These are phyloP conservation scores for Aspergillus panamensis DNA, from an alignment of 495 filamentous ascomycete species.

Conservation along the genomic window DNA sequence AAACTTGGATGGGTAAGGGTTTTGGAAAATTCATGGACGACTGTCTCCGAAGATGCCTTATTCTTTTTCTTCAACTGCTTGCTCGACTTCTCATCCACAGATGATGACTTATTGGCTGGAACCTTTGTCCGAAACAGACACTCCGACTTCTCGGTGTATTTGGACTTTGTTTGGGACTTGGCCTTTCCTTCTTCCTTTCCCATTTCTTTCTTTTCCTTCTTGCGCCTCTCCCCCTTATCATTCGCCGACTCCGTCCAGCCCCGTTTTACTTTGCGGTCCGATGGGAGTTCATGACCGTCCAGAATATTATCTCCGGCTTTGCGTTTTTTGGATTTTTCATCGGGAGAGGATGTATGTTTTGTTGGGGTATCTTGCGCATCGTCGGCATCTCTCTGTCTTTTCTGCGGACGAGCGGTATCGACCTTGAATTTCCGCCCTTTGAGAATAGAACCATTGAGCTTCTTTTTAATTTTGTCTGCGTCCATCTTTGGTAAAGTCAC, in stretches of 20 bases:
- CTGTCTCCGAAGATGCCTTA: constrained; percentile 50
- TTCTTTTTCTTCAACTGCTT: constrained; percentile 49
- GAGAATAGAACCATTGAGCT: constrained; percentile 82
- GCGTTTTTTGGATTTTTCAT: constrained; percentile 55
- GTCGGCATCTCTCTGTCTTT: constrained; percentile 40
- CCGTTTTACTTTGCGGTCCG: constrained; percentile 75
- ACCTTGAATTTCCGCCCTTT: constrained; percentile 83
- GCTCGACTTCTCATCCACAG: constrained; percentile 38
- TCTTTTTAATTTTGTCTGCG: constrained; percentile 85
- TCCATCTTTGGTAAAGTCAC: constrained; percentile 75
- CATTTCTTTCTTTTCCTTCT: constrained; percentile 47
- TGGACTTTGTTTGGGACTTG: constrained; percentile 61
- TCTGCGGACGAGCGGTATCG: constrained; percentile 67
- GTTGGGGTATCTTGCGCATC: constrained; percentile 27
- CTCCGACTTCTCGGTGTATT: constrained; percentile 73
- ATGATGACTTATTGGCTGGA: constrained; percentile 54
- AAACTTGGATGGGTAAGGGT: constrained; percentile 76
- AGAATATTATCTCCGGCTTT: constrained; percentile 62
- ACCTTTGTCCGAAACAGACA: constrained; percentile 79
- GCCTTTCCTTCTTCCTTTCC: constrained; percentile 52
- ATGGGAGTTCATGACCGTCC: constrained; percentile 66
- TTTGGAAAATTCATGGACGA: constrained; percentile 80
- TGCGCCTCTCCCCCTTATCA: constrained; percentile 49
- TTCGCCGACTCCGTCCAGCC: constrained; percentile 76
- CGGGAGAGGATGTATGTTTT: constrained; percentile 20